Conservation (phyloP, 2,329 filamentous ascomycete genomes). For the Arthrinium phaeospermum region DNA sequence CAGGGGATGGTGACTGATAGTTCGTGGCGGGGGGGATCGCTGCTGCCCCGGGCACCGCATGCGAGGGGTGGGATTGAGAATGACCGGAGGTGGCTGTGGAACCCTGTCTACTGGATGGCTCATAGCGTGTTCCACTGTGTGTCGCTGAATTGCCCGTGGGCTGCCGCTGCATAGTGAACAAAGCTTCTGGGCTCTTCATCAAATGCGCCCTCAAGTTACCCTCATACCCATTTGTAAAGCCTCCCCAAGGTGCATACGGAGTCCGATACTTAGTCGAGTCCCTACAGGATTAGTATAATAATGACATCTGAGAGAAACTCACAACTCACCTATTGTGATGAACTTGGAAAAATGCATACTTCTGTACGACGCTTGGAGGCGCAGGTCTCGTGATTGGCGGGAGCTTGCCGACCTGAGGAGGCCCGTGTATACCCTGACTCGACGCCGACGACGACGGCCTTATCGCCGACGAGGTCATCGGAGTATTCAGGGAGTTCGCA, state of each 20-base stretch:
- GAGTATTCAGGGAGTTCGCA: constrained; percentile 39
- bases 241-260: constrained; percentile 62
- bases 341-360: constrained; percentile 64
- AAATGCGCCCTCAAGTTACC: constrained; percentile 55
- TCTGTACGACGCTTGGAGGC: constrained; percentile 52
- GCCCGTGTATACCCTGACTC: constrained; percentile 35
- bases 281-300: constrained; percentile 41
- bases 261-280: constrained; percentile 63
- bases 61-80: neutral
- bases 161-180: constrained; percentile 35
- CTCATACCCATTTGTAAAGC: constrained; percentile 67
- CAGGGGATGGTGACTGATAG: neutral
- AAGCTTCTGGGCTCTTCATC: constrained; percentile 47
- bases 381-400: constrained; percentile 28
- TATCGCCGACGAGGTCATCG: constrained; percentile 43
- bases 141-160: neutral
- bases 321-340: constrained; percentile 61
- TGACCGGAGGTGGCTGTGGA: constrained; percentile 23
- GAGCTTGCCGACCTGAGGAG: constrained; percentile 32
- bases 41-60: neutral
- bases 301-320: constrained; percentile 27
- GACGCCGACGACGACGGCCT: constrained; percentile 43
- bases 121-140: neutral
- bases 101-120: constrained; percentile 27
- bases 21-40: neutral